A percentile compares a stretch with the other conserved stretches of the same genome.
These are phyloP conservation scores for Yarrowia sp. DNA, from an alignment of 805 yeast genomes.

Conservation along the genomic window DNA sequence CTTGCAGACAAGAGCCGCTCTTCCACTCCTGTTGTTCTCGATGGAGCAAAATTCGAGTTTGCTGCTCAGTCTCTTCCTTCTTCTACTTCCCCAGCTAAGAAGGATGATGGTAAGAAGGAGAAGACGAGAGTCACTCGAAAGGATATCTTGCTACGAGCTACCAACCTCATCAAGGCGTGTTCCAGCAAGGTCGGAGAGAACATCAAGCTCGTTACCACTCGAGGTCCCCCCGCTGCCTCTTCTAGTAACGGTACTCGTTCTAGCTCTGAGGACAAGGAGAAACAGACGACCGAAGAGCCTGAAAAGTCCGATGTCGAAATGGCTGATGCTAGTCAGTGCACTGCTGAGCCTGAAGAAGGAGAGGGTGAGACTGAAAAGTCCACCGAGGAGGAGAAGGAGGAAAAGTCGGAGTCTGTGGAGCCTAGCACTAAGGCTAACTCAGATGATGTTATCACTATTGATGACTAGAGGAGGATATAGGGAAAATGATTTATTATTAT, in stretches of 20 bases:
- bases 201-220: slow-evolving; percentile 14
- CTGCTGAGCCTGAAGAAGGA: neutral
- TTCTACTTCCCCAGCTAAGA: neutral
- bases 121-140: slow-evolving; percentile 24
- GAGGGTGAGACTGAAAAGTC: neutral
- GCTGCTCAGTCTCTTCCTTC: neutral
- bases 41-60: slow-evolving; percentile 3
- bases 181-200: slow-evolving; percentile 10
- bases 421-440: neutral
- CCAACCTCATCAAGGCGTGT: slow-evolving; percentile 19
- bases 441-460: neutral
- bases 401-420: neutral
- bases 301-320: slow-evolving; percentile 3
- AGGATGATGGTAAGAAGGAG: slow-evolving; percentile 23
- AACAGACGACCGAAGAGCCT: neutral
- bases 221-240: slow-evolving; percentile 4
- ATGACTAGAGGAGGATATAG: neutral
- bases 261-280: slow-evolving; percentile 3
- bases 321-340: neutral
- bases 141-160: slow-evolving; percentile 10
- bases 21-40: slow-evolving; percentile 1
- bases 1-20: slow-evolving; percentile 14
- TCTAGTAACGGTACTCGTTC: slow-evolving; percentile 1
- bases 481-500: neutral
- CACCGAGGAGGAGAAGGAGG: neutral